Evolutionary conservation across 2,329 filamentous ascomycete genomes (phyloP).

Genomic region (Orbilia javanica): DNA sequence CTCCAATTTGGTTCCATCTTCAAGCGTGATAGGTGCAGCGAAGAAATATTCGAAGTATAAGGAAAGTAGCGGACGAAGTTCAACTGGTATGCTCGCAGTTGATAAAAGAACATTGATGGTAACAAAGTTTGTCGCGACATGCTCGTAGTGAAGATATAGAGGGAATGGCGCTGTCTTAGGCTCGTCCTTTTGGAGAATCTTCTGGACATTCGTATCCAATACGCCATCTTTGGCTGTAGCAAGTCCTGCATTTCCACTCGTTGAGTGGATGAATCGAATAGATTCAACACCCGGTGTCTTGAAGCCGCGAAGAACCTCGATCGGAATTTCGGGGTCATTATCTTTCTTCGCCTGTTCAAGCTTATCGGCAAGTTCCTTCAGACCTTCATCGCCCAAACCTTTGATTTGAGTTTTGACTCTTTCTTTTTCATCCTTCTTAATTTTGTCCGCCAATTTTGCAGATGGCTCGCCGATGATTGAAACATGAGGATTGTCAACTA

Average conservation of each 20-base stretch:
- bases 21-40: conserved; percentile 81
- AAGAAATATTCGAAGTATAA: conserved; percentile 95
- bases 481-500: conserved; percentile 73
- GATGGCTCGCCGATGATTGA: conserved; percentile 92
- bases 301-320: conserved; percentile 83
- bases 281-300: conserved; percentile 86
- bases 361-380: conserved; percentile 79
- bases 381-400: conserved; percentile 82
- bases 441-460: conserved; percentile 78
- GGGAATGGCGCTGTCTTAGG: conserved; percentile 71
- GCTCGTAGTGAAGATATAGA: conserved; percentile 95
- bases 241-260: conserved; percentile 49
- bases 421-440: conserved; percentile 82
- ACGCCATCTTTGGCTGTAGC: conserved; percentile 16
- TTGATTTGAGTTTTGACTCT: conserved; percentile 83
- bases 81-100: conserved; percentile 80
- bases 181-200: conserved; percentile 78
- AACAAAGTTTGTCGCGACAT: conserved; percentile 92
- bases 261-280: conserved; percentile 86
- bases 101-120: conserved; percentile 84
- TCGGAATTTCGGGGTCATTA: conserved; percentile 88
- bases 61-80: conserved; percentile 84
- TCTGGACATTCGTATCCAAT: conserved; percentile 75
- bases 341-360: conserved; percentile 86
- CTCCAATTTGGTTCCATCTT: conserved; percentile 79